Base-by-base conservation (phyloP, 2,329 filamentous ascomycete genomes). In the Tolypocladium paradoxum region DNA sequence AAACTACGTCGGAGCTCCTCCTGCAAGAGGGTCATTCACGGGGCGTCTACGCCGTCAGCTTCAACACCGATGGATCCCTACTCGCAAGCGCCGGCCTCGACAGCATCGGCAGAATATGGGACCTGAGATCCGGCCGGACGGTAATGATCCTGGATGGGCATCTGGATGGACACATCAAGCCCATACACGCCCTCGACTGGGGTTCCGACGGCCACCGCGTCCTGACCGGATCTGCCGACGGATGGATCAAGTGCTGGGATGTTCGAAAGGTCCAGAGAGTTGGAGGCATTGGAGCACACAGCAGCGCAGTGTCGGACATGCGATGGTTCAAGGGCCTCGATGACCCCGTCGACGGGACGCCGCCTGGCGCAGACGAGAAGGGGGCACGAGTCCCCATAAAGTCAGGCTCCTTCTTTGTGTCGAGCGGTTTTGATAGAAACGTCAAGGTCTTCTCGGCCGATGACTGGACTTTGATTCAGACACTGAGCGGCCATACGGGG, bases 191-290 rank as follows among this genome's bases (percentile, higher is more conserved):
- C 0, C 75, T 97, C 6, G 91, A 96, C 68, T 99, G 95, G 93
- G 84, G 88, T 54, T 79, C 85, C 0, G 93, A 99, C 65, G 90
- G 92, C 6, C 85, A 96, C 67, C 83, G 93, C n/a, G 82, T 97
- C 9, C 75, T 97, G n/a, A 90, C 90, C 0, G 91, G 90, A 1
- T 95, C 90, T 16, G 90, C 85, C 2, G 93, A 99, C 65, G 92
- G 92, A 20, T 97, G 93, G 81, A 84, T 96, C 64, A 97, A 96
- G 70, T 96, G 92, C 71, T 99, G 93, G 93, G 93, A 99, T 65
- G 78, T 99, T 51, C 84, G 93, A 47, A 92, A 93, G 62, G 91
- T 97, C 49, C 82, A 87, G 61, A 84, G 85, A 57, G 85, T 82
- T 0, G 92, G 89, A 14, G 88, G 87, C 20, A 87, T 99, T 48